phyloP scores from a whole-genome alignment of 768 basidiomycete genomes.

The Calocybe gangraenosa region DNA sequence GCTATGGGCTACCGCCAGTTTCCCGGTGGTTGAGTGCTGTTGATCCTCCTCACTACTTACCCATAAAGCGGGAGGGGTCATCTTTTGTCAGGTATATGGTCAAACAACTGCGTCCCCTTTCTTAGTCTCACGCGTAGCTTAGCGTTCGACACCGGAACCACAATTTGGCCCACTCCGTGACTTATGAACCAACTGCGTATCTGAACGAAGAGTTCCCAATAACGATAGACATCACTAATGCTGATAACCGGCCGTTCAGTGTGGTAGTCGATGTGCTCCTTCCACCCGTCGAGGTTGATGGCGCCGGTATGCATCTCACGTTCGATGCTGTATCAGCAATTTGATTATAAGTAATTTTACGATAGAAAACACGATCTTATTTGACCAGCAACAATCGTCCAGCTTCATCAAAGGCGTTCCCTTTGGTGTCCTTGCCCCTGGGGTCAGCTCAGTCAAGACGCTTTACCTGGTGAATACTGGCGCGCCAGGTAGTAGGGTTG shows the following conservation, averaged over 20 bases:
- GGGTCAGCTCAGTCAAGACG: slow-evolving; percentile 54
- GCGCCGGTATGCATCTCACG: slow-evolving; percentile 46
- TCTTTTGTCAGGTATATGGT: slow-evolving; percentile 44
- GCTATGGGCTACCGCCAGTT: slow-evolving; percentile 27
- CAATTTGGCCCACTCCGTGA: slow-evolving; percentile 46
- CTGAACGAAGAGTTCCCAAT: slow-evolving; percentile 82
- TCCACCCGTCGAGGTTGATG: slow-evolving; percentile 75
- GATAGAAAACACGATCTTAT: slow-evolving; percentile 55
- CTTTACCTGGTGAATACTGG: slow-evolving; percentile 61
- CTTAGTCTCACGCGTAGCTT: slow-evolving; percentile 5
- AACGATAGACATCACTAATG: slow-evolving; percentile 61
- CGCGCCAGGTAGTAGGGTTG: slow-evolving; percentile 60
- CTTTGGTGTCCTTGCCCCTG: slow-evolving; percentile 61
- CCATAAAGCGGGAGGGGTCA: slow-evolving; percentile 42
- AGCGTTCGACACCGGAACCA: slow-evolving; percentile 68
- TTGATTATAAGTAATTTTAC: not conserved
- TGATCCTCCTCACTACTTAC: slow-evolving; percentile 49
- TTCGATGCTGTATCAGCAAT: not conserved
- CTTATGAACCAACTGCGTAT: slow-evolving; percentile 67
- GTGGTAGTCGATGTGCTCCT: slow-evolving; percentile 70
- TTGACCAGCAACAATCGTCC: slow-evolving; percentile 63
- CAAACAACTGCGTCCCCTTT: slow-evolving; percentile 1
- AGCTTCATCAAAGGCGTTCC: slow-evolving; percentile 70
- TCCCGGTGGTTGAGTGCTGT: slow-evolving; percentile 57
- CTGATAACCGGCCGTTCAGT: slow-evolving; percentile 66